Conservation (phyloP, 495 filamentous ascomycete genomes). For the Bombardia bombarda region DNA sequence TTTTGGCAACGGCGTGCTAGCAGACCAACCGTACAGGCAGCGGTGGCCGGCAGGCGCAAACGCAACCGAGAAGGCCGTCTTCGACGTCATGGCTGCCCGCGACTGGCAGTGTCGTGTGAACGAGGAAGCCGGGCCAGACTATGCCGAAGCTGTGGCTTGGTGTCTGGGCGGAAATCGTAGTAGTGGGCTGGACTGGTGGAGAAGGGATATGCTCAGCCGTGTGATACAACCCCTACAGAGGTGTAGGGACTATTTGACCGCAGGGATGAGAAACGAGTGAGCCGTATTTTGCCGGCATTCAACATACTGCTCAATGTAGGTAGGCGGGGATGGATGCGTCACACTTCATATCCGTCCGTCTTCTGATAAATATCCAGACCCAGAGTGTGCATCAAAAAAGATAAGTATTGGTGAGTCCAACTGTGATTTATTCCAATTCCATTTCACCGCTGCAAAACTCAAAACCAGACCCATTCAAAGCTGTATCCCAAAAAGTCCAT, state of each 20-base stretch:
- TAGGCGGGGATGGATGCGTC: too few relatives aligned
- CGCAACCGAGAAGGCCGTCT: not conserved
- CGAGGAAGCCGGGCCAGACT: conserved; percentile 29
- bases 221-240: conserved; percentile 1
- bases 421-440: too few relatives aligned
- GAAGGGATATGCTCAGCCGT: conserved; percentile 1
- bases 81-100: not conserved
- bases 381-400: too few relatives aligned
- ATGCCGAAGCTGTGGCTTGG: conserved; percentile 27
- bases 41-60: not conserved
- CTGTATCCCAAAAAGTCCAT: too few relatives aligned
- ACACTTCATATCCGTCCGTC: too few relatives aligned
- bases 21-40: conserved; percentile 10
- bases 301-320: too few relatives aligned
- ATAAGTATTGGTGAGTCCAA: too few relatives aligned
- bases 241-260: not conserved
- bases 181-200: conserved; percentile 1
- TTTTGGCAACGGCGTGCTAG: conserved; percentile 24
- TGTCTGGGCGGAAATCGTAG: conserved; percentile 19
- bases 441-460: too few relatives aligned
- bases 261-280: not conserved
- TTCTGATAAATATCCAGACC: too few relatives aligned
- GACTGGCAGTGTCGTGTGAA: conserved; percentile 10
- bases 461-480: too few relatives aligned
- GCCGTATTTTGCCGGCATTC: not conserved